These are phyloP conservation scores for Desmodesmus armatus DNA, from an alignment of 139 green algal genomes.

Conservation along the genomic window DNA sequence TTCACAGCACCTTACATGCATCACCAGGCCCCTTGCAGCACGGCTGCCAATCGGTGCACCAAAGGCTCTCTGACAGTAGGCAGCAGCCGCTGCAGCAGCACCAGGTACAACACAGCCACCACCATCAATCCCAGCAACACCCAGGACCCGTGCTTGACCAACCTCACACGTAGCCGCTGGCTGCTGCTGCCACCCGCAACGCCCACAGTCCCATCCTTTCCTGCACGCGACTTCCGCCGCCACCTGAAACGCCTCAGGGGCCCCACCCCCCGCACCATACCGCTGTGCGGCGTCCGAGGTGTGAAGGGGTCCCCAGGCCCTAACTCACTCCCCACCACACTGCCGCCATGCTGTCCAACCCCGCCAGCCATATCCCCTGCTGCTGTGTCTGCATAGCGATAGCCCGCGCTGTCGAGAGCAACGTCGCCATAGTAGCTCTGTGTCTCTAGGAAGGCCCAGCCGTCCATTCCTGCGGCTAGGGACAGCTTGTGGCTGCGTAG, in stretches of 20 bases:
- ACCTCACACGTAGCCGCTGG: neutral
- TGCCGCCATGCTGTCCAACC: neutral
- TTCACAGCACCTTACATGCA: neutral
- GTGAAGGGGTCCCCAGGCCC: slow-evolving; percentile 1
- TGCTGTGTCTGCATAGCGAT: neutral
- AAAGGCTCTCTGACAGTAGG: neutral
- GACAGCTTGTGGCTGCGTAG: slow-evolving; percentile 48
- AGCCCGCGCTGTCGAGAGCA: neutral
- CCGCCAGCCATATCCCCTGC: neutral
- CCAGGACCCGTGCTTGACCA: neutral
- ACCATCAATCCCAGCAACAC: neutral
- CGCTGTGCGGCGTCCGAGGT: neutral
- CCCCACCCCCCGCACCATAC: neutral
- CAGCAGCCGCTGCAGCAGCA: slow-evolving; percentile 26
- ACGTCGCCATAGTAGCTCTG: slow-evolving; percentile 19
- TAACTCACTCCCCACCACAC: neutral
- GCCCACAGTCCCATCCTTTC: neutral
- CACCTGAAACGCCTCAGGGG: slow-evolving; percentile 10
- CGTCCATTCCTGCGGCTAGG: slow-evolving; percentile 20
- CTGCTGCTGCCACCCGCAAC: neutral
- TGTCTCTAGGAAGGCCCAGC: slow-evolving; percentile 10
- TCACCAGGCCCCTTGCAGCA: neutral
- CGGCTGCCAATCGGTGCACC: neutral
- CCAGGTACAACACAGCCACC: slow-evolving; percentile 14
- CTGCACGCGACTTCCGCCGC: neutral